These are phyloP conservation scores for Lentinula boryana DNA, from an alignment of 768 basidiomycete genomes.

Conservation along the genomic window DNA sequence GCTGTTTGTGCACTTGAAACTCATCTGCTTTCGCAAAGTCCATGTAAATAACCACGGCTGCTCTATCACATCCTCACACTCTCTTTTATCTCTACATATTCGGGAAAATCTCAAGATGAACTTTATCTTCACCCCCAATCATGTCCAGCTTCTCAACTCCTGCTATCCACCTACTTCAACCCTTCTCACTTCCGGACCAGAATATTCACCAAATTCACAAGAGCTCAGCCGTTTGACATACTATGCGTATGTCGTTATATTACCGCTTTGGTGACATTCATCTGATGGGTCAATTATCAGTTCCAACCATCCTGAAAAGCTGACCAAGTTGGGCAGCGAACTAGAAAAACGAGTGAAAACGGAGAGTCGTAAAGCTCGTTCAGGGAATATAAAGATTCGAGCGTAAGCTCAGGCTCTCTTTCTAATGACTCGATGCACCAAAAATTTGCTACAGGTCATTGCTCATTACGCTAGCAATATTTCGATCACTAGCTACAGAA, in stretches of 20 bases:
- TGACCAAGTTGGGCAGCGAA: constrained; percentile 69
- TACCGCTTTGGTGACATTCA: neutral
- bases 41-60: neutral
- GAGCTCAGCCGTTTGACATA: constrained; percentile 83
- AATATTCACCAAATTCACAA: constrained; percentile 76
- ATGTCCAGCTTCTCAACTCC: constrained; percentile 75
- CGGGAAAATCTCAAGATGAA: constrained; percentile 40
- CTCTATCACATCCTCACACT: neutral
- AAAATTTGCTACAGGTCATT: constrained; percentile 44
- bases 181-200: constrained; percentile 68
- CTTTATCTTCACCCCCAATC: constrained; percentile 73
- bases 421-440: neutral
- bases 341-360: constrained; percentile 66
- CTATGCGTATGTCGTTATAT: constrained; percentile 48
- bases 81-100: neutral
- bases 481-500: constrained; percentile 78
- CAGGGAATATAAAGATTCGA: constrained; percentile 71
- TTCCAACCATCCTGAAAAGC: constrained; percentile 75
- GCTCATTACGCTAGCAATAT: constrained; percentile 77
- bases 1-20: neutral
- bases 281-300: constrained; percentile 18
- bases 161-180: constrained; percentile 82
- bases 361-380: constrained; percentile 63
- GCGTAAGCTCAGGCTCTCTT: constrained; percentile 48
- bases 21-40: neutral